Base-by-base conservation (phyloP, 345 rosid genomes). In the Rhodamnia argentea region DNA sequence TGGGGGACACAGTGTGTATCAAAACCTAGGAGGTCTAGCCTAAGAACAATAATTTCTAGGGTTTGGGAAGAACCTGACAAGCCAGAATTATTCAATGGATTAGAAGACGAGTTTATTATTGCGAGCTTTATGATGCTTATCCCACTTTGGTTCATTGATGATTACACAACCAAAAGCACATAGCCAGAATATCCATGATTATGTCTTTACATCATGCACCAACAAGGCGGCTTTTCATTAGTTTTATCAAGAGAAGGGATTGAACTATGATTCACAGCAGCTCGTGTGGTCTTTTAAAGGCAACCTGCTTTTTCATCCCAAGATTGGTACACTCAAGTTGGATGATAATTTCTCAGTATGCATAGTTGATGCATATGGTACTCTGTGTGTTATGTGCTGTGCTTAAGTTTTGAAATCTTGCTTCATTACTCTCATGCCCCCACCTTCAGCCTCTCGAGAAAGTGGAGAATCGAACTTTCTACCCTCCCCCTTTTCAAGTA, bases 1-100 rank as follows among this genome's bases (percentile, higher is more conserved):
- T 90, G 90, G 95, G 96, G 94, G 90, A 90, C 95, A 92, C 40
- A 51, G 81, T 64, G 81, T 64, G 76, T 37, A 70, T 37, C 47
- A 2, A 37, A 70, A 70, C 81, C 81, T 70, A 37, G 81, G 81
- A 37, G 47, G 81, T 37, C 81, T 70, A 70, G 81, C 5, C 81
- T 37, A 70, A 83, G 52, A 70, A 70, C 37, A 37, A 37, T 70
- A 70, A 70, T 11, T 29, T 56, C 24, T 32, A 44, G 85, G 59
- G 26, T 24, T 83, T 52, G 37, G 59, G 27, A 18, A 57, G 50
- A 37, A 82, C 56, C 56, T 82, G 83, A 82, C 40, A 82, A 82
- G 12, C 55, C 56, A 50, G 81, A 40, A 37, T 37, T 20, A 70
- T 37, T 70, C 47, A 37, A 70, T 70, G 47, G 81, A 37, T 10